Evolutionary conservation across 2,329 filamentous ascomycete species (phyloP).

Genomic region (Geoglossum cookeanum): DNA sequence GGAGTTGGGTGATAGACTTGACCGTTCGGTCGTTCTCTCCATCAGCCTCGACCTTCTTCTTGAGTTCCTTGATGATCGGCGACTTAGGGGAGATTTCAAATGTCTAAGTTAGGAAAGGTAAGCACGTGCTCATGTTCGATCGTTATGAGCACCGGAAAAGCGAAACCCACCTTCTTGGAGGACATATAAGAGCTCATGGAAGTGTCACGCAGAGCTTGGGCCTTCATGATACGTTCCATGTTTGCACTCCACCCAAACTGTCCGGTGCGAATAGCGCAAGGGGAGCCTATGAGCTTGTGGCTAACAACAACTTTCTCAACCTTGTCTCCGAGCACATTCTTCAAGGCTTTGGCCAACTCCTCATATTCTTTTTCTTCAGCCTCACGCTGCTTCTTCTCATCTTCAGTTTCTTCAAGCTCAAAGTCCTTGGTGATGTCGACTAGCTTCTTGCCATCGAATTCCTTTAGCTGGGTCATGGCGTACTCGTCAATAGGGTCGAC

Average conservation of each 20-base stretch:
- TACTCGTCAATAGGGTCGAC: constrained; percentile 99
- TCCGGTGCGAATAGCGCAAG: constrained; percentile 96
- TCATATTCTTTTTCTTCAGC: constrained; percentile 97
- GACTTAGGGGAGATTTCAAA: constrained; percentile 99
- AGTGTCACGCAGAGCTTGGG: constrained; percentile 97
- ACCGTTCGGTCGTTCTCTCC: constrained; percentile 98
- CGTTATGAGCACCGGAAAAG: background rate
- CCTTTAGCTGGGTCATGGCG: constrained; percentile 98
- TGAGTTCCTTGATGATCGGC: constrained; percentile 94
- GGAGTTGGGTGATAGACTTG: constrained; percentile 95
- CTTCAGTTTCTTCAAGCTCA: constrained; percentile 98
- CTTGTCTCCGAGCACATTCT: constrained; percentile 98
- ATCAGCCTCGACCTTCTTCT: constrained; percentile 95
- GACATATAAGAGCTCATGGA: constrained; percentile 99
- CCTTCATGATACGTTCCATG: constrained; percentile 99
- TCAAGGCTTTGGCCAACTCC: constrained; percentile 82
- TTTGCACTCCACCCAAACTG: constrained; percentile 99
- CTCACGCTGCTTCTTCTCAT: constrained; percentile 95
- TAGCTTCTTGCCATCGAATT: constrained; percentile 99
- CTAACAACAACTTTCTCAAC: constrained; percentile 99
- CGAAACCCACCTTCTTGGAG: constrained; percentile 56
- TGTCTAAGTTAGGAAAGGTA: constrained; percentile 31
- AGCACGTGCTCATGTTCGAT: background rate
- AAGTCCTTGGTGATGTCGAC: constrained; percentile 99
- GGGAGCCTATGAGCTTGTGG: constrained; percentile 86